These are phyloP conservation scores for Aspergillus pseudoviridinutans DNA, from an alignment of 2,329 filamentous ascomycete species.

Conservation along the genomic window DNA sequence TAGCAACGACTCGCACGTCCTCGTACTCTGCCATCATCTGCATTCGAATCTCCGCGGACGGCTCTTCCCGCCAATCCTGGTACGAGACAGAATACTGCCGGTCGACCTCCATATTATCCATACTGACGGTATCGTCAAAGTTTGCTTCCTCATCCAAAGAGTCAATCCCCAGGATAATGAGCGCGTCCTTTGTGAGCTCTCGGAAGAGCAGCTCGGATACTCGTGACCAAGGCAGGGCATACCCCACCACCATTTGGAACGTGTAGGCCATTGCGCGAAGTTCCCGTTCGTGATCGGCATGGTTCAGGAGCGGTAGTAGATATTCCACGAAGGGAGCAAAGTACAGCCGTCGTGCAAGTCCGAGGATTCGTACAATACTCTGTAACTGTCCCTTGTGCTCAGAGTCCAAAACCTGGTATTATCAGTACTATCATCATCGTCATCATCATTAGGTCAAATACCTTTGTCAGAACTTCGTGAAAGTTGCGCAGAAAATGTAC, in stretches of 20 bases:
- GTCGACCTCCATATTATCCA: slow-evolving; percentile 38
- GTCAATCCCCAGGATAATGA: slow-evolving; percentile 41
- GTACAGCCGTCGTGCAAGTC: slow-evolving; percentile 36
- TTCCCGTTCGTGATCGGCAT: slow-evolving; percentile 23
- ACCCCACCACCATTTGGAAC: slow-evolving; percentile 46
- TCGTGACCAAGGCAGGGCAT: slow-evolving; percentile 41
- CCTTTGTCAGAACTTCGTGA: slow-evolving; percentile 29
- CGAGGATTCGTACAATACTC: slow-evolving; percentile 32
- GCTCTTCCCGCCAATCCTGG: slow-evolving; percentile 32
- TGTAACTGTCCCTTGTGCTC: slow-evolving; percentile 24
- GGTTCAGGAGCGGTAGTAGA: slow-evolving; percentile 26
- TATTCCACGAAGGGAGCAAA: slow-evolving; percentile 33
- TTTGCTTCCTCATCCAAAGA: slow-evolving; percentile 21
- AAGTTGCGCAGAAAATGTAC: slow-evolving; percentile 42
- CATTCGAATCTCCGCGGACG: slow-evolving; percentile 22
- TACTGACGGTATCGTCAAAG: slow-evolving; percentile 11
- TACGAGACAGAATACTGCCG: slow-evolving; percentile 35
- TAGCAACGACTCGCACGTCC: slow-evolving; percentile 22
- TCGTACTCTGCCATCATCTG: slow-evolving; percentile 34
- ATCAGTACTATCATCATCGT: slow-evolving; percentile 2
- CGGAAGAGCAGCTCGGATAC: slow-evolving; percentile 44
- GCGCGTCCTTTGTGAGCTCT: slow-evolving; percentile 43
- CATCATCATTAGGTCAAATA: slow-evolving; percentile 13
- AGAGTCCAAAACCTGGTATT: slow-evolving; percentile 22
- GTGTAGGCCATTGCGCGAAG: slow-evolving; percentile 38